Base-by-base conservation (phyloP, 139 green algal genomes). In the Diplosphaera chodatii region DNA sequence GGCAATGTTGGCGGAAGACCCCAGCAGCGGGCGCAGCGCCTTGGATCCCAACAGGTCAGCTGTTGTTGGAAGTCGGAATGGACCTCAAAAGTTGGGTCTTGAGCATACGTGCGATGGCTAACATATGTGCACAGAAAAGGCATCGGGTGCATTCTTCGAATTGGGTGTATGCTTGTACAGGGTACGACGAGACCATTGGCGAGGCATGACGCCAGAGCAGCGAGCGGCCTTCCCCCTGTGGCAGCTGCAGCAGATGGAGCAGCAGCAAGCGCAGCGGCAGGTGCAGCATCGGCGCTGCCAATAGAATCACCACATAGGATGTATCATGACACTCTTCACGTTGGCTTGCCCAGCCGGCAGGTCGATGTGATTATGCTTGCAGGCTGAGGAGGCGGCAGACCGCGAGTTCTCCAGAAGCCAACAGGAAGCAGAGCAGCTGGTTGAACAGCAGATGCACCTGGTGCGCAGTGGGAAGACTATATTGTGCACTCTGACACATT, bases 241-340 rank as follows among this genome's bases (percentile, higher is more conserved):
- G 28, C 78, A 86, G 76, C 74, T 85, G 63, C 70, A 77, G 63
- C 81, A 89, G 75, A 77, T 85, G 76, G 83, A 87, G 66, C 79
- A 85, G 73, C 81, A 83, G 41, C 79, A 82, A 30, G 75, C 80
- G 6, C 41, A 70, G 15, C 70, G 65, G 28, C 69, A 77, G 18
- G 69, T 48, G 37, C 37, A 10, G 8, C 37, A 48, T 48, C 6
- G n/a, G n/a, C n/a, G n/a, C n/a, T n/a, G n/a, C n/a, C n/a, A n/a
- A n/a, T n/a, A n/a, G n/a, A n/a, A n/a, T n/a, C n/a, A n/a, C n/a
- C n/a, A n/a, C n/a, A n/a, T n/a, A n/a, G n/a, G n/a, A n/a, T n/a
- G n/a, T n/a, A 48, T 48, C 37, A 48, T 10, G 37, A 48, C 10
- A 10, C 37, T 48, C 37, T n/a, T n/a, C n/a, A n/a, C n/a, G n/a